These are phyloP conservation scores for Mastigamoeba balamuthi DNA, from an alignment of 78 protist genomes.

Conservation along the genomic window DNA sequence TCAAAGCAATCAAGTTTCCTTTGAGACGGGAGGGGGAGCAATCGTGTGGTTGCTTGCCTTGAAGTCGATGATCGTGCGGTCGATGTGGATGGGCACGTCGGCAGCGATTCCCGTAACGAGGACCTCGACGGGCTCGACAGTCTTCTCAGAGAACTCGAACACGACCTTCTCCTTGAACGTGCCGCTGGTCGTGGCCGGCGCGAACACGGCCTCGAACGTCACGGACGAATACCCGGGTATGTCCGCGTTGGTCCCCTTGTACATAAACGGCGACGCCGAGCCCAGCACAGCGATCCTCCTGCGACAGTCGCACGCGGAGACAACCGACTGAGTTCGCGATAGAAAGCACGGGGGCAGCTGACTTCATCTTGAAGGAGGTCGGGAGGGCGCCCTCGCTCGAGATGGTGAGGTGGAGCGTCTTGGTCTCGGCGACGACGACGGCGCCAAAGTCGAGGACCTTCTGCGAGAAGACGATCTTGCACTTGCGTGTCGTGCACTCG, in stretches of 20 bases:
- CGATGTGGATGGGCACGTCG: constrained; percentile 11
- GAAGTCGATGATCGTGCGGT: not conserved
- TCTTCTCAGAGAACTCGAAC: not conserved
- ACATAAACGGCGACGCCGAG: no score
- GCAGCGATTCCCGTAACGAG: not conserved
- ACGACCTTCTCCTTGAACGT: not conserved
- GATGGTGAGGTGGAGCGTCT: no score
- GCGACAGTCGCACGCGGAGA: no score
- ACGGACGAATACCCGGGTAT: not conserved
- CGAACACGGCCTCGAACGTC: not conserved
- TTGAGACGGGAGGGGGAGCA: no score
- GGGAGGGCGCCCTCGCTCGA: no score
- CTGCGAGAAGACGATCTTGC: not conserved
- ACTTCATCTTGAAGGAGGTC: no score
- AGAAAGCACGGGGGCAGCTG: no score
- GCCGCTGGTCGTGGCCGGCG: not conserved
- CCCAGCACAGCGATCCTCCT: no score
- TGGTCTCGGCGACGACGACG: constrained; percentile 16
- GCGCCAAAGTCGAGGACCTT: constrained; percentile 13
- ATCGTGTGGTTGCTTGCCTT: no score
- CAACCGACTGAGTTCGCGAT: no score
- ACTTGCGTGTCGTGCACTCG: not conserved
- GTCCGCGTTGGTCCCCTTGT: no score
- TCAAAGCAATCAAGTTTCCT: no score
- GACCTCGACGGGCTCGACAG: not conserved